Base-by-base conservation (phyloP, 73 alveolate genomes). In the Urostyla sp. region DNA sequence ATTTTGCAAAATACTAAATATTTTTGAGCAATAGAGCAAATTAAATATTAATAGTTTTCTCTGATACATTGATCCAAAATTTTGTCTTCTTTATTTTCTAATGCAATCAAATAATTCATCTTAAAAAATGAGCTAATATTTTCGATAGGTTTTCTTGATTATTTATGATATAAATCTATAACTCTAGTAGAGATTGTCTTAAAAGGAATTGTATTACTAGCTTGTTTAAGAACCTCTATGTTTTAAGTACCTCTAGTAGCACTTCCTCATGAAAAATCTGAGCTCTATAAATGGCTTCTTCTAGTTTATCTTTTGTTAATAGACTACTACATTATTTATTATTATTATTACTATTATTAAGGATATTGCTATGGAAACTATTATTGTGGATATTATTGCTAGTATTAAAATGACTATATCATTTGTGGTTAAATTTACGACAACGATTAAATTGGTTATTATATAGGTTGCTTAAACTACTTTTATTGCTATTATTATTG, bases 141-240 rank as follows among this genome's bases (percentile, higher is more conserved):
- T 48, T 69, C 83, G 7, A 69, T 32, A 8, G 83, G 83, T 55
- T 69, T 69, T 21, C 83, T 44, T 52, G 49, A 18, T 45, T 69
- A 37, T 27, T 69, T 69, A 23, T 69, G 83, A 69, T 46, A 46
- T 20, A 69, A 46, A 49, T 69, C 83, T 10, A 46, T 10, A 7
- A 48, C 55, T 27, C 83, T 45, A 7, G 83, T 69, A 4, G 83
- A n/a, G 0, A 69, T 6, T 1, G 83, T 69, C 55, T 69, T 69
- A 20, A 69, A 32, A 2, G 83, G 83, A n/a, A 69, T 69, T 3
- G 49, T 69, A 10, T 69, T 7, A n/a, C n/a, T n/a, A n/a, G n/a
- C n/a, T n/a, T n/a, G n/a, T n/a, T n/a, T n/a, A n/a, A n/a, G n/a
- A n/a, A n/a, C n/a, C n/a, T n/a, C n/a, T n/a, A n/a, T n/a, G n/a